A percentile compares a stretch with the other conserved stretches of the same genome.
Evolutionary conservation across 2,329 filamentous ascomycete genomes (phyloP).

Genomic region (Hortaea werneckii): DNA sequence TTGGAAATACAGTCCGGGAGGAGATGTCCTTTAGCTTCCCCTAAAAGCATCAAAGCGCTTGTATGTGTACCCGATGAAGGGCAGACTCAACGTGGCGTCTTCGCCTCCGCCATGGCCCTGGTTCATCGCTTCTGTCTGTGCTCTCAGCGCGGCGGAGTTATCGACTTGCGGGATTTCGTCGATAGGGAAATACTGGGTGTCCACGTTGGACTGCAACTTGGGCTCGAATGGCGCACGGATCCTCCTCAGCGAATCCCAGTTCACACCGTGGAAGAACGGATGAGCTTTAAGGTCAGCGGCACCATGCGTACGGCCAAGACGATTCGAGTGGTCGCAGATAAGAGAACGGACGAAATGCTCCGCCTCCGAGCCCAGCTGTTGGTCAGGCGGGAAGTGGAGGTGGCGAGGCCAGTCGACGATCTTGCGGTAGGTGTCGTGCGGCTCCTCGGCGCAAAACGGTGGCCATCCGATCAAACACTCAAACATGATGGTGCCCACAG

Average conservation of each 20-base stretch:
- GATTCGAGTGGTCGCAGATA: constrained; percentile 87
- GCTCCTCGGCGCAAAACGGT: constrained; percentile 95
- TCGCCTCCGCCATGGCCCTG: constrained; percentile 56
- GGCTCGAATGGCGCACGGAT: constrained; percentile 96
- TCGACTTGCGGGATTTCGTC: constrained; percentile 98
- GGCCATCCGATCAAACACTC: constrained; percentile 98
- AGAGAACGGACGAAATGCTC: constrained; percentile 89
- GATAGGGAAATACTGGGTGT: constrained; percentile 97
- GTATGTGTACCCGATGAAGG: constrained; percentile 94
- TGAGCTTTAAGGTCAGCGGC: constrained; percentile 89
- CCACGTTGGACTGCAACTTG: constrained; percentile 81
- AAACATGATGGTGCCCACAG: constrained; percentile 97
- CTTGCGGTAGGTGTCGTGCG: constrained; percentile 96
- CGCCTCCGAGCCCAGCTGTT: constrained; percentile 76
- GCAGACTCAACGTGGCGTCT: constrained; percentile 87
- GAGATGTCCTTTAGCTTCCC: constrained; percentile 16
- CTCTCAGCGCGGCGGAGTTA: constrained; percentile 76
- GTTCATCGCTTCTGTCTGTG: constrained; percentile 58
- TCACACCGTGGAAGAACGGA: constrained; percentile 91
- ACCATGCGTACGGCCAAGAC: constrained; percentile 70
- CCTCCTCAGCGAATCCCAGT: constrained; percentile 83
- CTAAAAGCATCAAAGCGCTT: constrained; percentile 77
- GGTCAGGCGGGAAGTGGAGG: constrained; percentile 92
- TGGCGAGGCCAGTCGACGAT: constrained; percentile 98
- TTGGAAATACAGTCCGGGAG: too few relatives aligned